Percentiles rank a stretch among this genome's conserved stretches.
phyloP scores from a whole-genome alignment of 78 protist species.

The Trichosphaerium sp. region DNA sequence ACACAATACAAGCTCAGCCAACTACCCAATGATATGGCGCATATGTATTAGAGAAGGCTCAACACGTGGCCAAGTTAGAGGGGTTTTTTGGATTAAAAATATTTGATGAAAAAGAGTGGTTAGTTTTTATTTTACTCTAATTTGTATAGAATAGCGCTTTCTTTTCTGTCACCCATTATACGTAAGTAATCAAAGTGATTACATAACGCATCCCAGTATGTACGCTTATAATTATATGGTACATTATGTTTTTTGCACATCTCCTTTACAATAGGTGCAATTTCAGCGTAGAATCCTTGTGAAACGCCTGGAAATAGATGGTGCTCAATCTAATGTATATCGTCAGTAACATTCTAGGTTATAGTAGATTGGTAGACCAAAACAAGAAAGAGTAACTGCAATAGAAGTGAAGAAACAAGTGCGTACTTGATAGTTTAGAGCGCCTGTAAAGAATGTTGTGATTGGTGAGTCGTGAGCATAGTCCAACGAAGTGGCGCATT shows the following conservation, averaged over 20 bases:
- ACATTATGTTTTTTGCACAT: constrained; percentile 23
- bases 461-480: constrained; percentile 18
- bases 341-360: no score
- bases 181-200: constrained; percentile 24
- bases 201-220: constrained; percentile 13
- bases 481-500: constrained; percentile 29
- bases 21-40: background rate
- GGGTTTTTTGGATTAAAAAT: constrained; percentile 34
- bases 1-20: no score
- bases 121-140: background rate
- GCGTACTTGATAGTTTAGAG: constrained; percentile 30
- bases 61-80: no score
- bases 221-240: constrained; percentile 1
- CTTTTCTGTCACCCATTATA: constrained; percentile 41
- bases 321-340: no score
- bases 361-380: no score
- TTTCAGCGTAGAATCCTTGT: constrained; percentile 22
- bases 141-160: constrained; percentile 11
- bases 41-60: constrained; percentile 5
- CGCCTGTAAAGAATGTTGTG: constrained; percentile 16
- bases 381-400: no score
- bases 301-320: constrained; percentile 29
- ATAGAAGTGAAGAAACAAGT: no score
- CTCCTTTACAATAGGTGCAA: constrained; percentile 27
- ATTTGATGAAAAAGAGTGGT: background rate